A percentile compares a stretch with the other conserved stretches of the same genome.
These are phyloP conservation scores for Neofusicoccum sp. DNA, from an alignment of 2,329 filamentous ascomycete genomes.

Conservation along the genomic window DNA sequence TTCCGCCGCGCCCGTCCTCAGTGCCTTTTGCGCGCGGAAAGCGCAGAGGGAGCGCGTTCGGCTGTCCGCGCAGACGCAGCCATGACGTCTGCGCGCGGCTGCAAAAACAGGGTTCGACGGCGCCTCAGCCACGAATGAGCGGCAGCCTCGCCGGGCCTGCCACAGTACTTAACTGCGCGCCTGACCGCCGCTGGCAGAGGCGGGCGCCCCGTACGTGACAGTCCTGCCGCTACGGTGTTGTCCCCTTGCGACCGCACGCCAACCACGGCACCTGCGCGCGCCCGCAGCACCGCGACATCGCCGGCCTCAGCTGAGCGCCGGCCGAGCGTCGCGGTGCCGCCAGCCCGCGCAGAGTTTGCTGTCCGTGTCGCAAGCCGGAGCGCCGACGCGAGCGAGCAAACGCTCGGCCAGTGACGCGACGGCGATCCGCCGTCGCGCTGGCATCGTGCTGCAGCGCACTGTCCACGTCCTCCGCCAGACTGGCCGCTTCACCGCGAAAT, in stretches of 20 bases:
- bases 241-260: conserved; percentile 34
- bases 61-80: background rate
- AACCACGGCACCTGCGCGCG: conserved; percentile 26
- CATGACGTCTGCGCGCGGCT: background rate
- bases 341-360: background rate
- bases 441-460: conserved; percentile 30
- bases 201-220: conserved; percentile 13
- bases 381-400: background rate
- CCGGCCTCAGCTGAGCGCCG: conserved; percentile 20
- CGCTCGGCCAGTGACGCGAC: conserved; percentile 3
- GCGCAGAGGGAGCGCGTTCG: background rate
- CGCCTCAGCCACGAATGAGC: background rate
- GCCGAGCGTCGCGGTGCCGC: conserved; percentile 8
- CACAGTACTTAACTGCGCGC: conserved; percentile 1
- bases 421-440: conserved; percentile 19
- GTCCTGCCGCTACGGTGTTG: conserved; percentile 26
- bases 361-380: conserved; percentile 11
- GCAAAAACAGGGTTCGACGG: conserved; percentile 2
- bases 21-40: no score
- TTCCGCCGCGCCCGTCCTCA: no score
- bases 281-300: conserved; percentile 23
- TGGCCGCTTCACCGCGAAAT: conserved; percentile 33
- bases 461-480: conserved; percentile 36
- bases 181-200: background rate
- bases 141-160: background rate